Percentiles rank a stretch among this genome's conserved stretches.
phyloP scores from a whole-genome alignment of 148 eudicot species.

The Heliosperma pusillum region DNA sequence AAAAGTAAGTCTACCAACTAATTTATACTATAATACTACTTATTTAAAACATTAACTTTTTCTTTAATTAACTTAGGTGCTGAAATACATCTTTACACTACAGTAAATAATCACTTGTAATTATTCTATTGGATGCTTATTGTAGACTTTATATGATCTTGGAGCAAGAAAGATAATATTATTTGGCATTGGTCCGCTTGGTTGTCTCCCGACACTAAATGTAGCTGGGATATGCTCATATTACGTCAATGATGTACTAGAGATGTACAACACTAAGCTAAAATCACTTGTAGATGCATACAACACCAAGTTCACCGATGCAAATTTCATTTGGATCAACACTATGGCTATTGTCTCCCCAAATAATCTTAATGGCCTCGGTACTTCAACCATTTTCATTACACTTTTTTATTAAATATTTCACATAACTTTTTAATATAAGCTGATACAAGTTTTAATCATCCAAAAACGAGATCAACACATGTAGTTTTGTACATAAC shows the following conservation, averaged over 20 bases:
- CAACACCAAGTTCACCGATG: constrained; percentile 25
- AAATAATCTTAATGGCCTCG: constrained; percentile 24
- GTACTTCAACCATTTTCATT: constrained; percentile 12
- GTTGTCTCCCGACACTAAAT: constrained; percentile 45
- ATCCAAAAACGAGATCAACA: too few species aligned
- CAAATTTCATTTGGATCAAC: constrained; percentile 43
- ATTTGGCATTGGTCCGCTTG: constrained; percentile 45
- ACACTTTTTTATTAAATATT: too few species aligned
- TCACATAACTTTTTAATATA: too few species aligned
- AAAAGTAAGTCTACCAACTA: constrained; percentile 15
- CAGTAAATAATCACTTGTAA: too few species aligned
- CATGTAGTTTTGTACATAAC: neutral
- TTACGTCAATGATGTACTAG: constrained; percentile 22
- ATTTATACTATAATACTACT: too few species aligned
- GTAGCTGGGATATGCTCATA: constrained; percentile 26
- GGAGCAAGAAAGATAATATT: constrained; percentile 62
- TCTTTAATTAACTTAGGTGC: too few species aligned
- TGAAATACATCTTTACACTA: too few species aligned
- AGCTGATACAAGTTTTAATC: too few species aligned
- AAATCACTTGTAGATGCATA: constrained; percentile 28
- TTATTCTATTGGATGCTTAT: neutral
- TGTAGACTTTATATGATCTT: constrained; percentile 29
- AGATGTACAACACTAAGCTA: constrained; percentile 34
- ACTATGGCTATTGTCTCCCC: constrained; percentile 29
- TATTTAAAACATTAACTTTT: too few species aligned